A percentile compares a stretch with the other conserved stretches of the same genome.
Evolutionary conservation across 1,284 basidiomycete species (phyloP).

Genomic region (Microbotryomycetes sp.): DNA sequence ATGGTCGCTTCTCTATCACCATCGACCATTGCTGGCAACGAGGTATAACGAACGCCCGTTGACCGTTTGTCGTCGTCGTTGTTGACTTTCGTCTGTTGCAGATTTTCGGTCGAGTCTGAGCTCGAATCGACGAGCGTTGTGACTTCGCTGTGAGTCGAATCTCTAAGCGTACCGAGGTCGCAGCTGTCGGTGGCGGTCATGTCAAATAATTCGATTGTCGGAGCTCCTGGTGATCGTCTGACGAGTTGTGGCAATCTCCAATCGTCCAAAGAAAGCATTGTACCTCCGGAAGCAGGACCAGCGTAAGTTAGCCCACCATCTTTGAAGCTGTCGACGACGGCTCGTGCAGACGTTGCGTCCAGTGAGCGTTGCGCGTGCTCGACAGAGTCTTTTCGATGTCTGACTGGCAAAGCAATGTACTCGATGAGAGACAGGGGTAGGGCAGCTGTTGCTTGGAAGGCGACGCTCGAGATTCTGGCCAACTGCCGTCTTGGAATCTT

Average conservation of each 20-base stretch:
- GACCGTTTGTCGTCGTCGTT: not conserved
- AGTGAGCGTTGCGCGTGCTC: not conserved
- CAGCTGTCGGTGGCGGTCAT: not conserved
- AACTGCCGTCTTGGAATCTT: not conserved
- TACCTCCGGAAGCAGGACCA: not conserved
- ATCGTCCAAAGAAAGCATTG: not conserved
- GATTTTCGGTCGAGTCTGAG: not conserved
- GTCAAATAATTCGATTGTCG: not conserved
- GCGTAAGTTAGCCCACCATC: conserved; percentile 1
- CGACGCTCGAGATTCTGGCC: not conserved
- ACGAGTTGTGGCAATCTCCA: not conserved
- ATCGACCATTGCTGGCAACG: conserved; percentile 1
- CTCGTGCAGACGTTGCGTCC: not conserved
- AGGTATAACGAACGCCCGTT: not conserved
- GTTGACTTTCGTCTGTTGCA: no score
- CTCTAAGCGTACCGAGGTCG: not conserved
- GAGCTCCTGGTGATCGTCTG: not conserved
- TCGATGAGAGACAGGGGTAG: conserved; percentile 6
- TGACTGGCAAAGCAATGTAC: conserved; percentile 4
- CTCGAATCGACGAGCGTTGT: not conserved
- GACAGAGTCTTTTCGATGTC: not conserved
- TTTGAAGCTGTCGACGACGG: not conserved
- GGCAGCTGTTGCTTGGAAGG: conserved; percentile 3
- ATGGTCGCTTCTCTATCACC: conserved; percentile 3
- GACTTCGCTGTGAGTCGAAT: not conserved